These are phyloP conservation scores for Eucalyptus globulus DNA, from an alignment of 345 rosid genomes.

Conservation along the genomic window DNA sequence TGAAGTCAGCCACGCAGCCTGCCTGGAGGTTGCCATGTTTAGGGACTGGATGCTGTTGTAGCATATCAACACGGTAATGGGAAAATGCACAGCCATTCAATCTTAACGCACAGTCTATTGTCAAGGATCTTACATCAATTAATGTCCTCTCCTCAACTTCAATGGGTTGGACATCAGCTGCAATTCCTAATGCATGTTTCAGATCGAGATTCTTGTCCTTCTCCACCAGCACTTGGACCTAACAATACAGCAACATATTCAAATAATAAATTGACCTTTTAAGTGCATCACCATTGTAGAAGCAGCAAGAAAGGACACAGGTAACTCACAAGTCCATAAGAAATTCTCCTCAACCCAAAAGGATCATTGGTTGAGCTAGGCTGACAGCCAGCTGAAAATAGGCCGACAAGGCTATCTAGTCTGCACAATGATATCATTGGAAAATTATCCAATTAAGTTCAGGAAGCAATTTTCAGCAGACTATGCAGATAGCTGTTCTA, in stretches of 20 bases:
- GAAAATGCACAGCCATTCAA: background rate
- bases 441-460: background rate
- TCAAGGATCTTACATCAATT: slow-evolving; percentile 49
- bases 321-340: slow-evolving; percentile 82
- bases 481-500: background rate
- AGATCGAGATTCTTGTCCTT: slow-evolving; percentile 56
- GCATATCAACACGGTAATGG: background rate
- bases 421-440: slow-evolving; percentile 17
- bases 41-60: background rate
- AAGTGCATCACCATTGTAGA: background rate
- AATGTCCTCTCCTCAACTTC: slow-evolving; percentile 40
- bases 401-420: slow-evolving; percentile 87
- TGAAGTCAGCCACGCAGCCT: background rate
- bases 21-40: background rate
- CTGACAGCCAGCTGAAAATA: slow-evolving; percentile 97
- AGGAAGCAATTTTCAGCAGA: background rate
- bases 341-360: slow-evolving; percentile 88
- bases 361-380: slow-evolving; percentile 94
- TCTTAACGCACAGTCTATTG: background rate
- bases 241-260: background rate
- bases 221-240: slow-evolving; percentile 91
- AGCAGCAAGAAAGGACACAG: background rate
- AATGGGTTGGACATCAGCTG: slow-evolving; percentile 72
- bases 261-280: background rate
- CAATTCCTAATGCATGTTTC: slow-evolving; percentile 45